Conservation (phyloP, 768 basidiomycete species). For the Chalciporus piperatus region DNA sequence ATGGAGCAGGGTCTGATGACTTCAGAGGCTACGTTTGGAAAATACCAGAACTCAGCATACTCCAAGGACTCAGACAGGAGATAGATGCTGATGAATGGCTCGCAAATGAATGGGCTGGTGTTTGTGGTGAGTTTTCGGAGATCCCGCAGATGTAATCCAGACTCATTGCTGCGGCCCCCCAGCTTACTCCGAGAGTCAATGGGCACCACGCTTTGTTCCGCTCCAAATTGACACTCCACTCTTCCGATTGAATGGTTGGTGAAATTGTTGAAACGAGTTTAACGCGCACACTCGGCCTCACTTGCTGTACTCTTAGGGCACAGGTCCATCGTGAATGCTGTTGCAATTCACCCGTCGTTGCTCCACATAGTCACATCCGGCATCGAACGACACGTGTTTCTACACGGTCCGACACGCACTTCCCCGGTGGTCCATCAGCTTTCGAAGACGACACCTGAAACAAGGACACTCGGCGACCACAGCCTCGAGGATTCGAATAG, state of each 20-base stretch:
- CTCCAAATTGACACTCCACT: slow-evolving; percentile 60
- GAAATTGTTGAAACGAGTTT: neutral
- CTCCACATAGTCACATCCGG: slow-evolving; percentile 69
- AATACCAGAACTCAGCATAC: slow-evolving; percentile 49
- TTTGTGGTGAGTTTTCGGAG: slow-evolving; percentile 27
- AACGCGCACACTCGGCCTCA: neutral
- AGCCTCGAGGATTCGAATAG: slow-evolving; percentile 33
- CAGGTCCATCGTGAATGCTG: slow-evolving; percentile 73
- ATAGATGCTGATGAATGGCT: slow-evolving; percentile 48
- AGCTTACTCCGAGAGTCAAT: slow-evolving; percentile 47
- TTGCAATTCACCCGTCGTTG: slow-evolving; percentile 68
- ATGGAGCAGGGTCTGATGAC: slow-evolving; percentile 79
- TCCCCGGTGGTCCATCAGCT: slow-evolving; percentile 51
- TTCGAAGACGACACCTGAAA: slow-evolving; percentile 42
- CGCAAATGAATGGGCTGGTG: slow-evolving; percentile 26
- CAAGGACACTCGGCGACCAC: slow-evolving; percentile 43
- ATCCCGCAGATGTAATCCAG: slow-evolving; percentile 11
- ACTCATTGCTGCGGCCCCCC: slow-evolving; percentile 4
- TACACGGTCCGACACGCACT: slow-evolving; percentile 65
- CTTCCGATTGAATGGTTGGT: slow-evolving; percentile 55
- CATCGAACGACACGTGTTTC: slow-evolving; percentile 63
- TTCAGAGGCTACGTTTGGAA: slow-evolving; percentile 80
- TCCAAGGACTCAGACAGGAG: slow-evolving; percentile 45
- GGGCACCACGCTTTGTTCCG: slow-evolving; percentile 52
- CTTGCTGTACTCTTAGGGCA: slow-evolving; percentile 46